Conservation (phyloP, 371 early-diverging fungal genomes). For the Mortierella sp. region DNA sequence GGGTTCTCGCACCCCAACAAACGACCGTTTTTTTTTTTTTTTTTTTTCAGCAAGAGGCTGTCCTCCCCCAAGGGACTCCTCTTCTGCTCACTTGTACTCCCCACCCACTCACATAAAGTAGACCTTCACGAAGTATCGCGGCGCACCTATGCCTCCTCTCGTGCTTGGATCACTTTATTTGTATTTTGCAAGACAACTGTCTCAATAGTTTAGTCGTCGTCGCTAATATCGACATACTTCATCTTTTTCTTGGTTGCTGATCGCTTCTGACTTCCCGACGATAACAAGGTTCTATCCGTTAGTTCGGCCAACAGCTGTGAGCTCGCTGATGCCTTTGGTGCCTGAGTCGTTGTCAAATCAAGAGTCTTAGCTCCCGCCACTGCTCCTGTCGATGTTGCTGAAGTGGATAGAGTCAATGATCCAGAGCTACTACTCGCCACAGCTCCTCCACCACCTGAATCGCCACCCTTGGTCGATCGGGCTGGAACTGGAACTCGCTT, state of each 20-base stretch:
- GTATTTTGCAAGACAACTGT: too few species aligned
- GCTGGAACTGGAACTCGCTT: slow-evolving; percentile 10
- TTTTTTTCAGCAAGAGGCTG: too few species aligned
- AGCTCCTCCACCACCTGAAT: background rate
- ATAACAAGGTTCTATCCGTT: slow-evolving; percentile 32
- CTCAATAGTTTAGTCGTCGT: slow-evolving; percentile 1
- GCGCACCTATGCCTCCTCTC: too few species aligned
- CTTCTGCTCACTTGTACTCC: too few species aligned
- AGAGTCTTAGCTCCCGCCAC: slow-evolving; percentile 36
- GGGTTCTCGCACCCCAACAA: too few species aligned
- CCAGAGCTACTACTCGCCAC: slow-evolving; percentile 4
- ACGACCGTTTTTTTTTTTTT: too few species aligned
- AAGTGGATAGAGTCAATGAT: slow-evolving; percentile 15
- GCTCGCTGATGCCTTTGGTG: slow-evolving; percentile 5
- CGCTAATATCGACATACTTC: slow-evolving; percentile 49
- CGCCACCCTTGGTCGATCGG: slow-evolving; percentile 1
- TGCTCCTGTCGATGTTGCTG: slow-evolving; percentile 27
- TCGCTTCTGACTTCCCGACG: slow-evolving; percentile 11
- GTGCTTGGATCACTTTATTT: too few species aligned
- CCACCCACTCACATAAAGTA: too few species aligned
- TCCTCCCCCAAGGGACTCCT: too few species aligned
- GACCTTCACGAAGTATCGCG: too few species aligned
- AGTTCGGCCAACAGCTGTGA: slow-evolving; percentile 27
- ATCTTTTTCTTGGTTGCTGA: slow-evolving; percentile 31
- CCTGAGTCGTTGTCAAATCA: slow-evolving; percentile 6